A percentile compares a stretch with the other conserved stretches of the same genome.
Conservation (phyloP, 306 rosid genomes). For the Clitoria ternatea region DNA sequence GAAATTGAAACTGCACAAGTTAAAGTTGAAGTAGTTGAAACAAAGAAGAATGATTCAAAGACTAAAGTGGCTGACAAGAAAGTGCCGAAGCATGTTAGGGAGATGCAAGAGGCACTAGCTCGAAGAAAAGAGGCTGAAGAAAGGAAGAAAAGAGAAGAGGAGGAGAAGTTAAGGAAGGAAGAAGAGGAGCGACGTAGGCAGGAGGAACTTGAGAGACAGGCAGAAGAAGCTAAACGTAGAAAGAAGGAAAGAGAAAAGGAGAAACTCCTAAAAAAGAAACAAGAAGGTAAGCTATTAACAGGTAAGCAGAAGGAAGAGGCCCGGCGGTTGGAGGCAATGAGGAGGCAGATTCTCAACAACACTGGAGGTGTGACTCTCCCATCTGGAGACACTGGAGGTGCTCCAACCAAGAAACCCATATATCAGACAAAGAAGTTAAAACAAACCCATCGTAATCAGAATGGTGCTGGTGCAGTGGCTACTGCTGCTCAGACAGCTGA, state of each 20-base stretch:
- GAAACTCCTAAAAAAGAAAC: slow-evolving; percentile 58
- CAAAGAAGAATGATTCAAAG: slow-evolving; percentile 71
- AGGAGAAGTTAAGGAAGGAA: slow-evolving; percentile 81
- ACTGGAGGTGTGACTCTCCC: slow-evolving; percentile 49
- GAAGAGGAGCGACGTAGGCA: slow-evolving; percentile 75
- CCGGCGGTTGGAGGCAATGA: slow-evolving; percentile 72
- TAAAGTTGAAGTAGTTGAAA: slow-evolving; percentile 40
- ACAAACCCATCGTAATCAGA: slow-evolving; percentile 43
- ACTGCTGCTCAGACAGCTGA: slow-evolving; percentile 48
- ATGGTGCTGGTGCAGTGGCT: slow-evolving; percentile 45
- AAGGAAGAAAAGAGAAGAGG: slow-evolving; percentile 73
- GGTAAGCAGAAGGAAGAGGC: slow-evolving; percentile 86
- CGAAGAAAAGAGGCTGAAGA: slow-evolving; percentile 85
- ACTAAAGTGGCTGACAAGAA: slow-evolving; percentile 79
- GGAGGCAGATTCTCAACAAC: slow-evolving; percentile 64
- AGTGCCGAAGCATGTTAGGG: slow-evolving; percentile 97
- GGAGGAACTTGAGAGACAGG: slow-evolving; percentile 83
- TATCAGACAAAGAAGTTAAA: slow-evolving; percentile 78
- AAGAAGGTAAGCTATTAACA: slow-evolving; percentile 69
- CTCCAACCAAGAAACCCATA: slow-evolving; percentile 65
- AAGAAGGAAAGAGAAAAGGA: slow-evolving; percentile 92
- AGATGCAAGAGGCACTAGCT: slow-evolving; percentile 95
- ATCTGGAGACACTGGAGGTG: slow-evolving; percentile 46
- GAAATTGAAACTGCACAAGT: slow-evolving; percentile 44
- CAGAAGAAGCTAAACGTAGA: slow-evolving; percentile 74